Evolutionary conservation across 495 filamentous ascomycete species (phyloP), one percentile per base, ranked within the genome.

Genomic region (Hyaloscypha variabilis): DNA sequence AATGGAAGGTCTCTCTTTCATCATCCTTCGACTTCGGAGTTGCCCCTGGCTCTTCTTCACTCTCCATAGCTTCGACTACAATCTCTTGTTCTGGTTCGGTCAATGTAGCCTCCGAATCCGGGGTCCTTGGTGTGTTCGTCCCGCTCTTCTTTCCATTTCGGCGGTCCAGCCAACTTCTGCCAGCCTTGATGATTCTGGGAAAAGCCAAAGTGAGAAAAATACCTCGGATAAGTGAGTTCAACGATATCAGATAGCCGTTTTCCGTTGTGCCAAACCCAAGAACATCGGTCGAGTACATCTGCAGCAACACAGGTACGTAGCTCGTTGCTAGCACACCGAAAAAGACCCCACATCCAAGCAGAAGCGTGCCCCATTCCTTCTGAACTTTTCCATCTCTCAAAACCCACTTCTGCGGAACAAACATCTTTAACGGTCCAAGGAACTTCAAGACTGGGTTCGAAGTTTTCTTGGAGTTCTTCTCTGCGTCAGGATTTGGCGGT

Each of bases 271-370:
- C 73, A 69, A 86, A 88, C 39, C 78, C 74, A 63, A 85, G 86
- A 6, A 72, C 75, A 28, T 84, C 81, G 0, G 83, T 87, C 21
- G 81, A 81, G 60, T 83, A 84, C 77, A 84, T 77, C 65, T 84
- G 81, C 53, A 83, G 76, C 0, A 84, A 67, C 25, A 81, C 73
- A 19, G 81, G 78, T 3, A 81, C 81, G 39, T 84, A 87, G 21
- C 79, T 82, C 0, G 85, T 85, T 0, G 85, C 82, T 17, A 87
- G 71, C 25, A 86, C 83, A 0, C 78, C 83, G 10, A 86, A 71
- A 62, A 87, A 87, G 1, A 84, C 81, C 2, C 85, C 85, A 2
- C 76, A 61, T 23, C 81, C 85, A 51, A 87, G 75, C 10, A 85
- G 75, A 6, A 85, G 62, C 0, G 85, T 75, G 24, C 85, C 83